phyloP scores from a whole-genome alignment of 1,284 basidiomycete species.

The Neolentinus lepideus region DNA sequence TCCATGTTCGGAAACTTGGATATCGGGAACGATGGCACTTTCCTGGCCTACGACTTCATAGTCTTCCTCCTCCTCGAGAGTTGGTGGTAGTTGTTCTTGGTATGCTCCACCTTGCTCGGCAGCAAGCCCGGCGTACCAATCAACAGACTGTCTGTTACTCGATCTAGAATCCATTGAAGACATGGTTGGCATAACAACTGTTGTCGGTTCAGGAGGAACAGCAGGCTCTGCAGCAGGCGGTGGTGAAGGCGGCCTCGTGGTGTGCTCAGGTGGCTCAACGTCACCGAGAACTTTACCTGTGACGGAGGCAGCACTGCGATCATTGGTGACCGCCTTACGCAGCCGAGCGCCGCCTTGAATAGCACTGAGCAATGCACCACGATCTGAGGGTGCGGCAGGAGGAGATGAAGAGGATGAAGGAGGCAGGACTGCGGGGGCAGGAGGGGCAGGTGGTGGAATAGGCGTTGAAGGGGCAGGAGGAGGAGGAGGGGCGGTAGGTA shows the following conservation, averaged over 20 bases:
- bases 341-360: slow-evolving; percentile 81
- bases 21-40: slow-evolving; percentile 37
- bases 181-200: slow-evolving; percentile 14
- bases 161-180: slow-evolving; percentile 20
- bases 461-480: slow-evolving; percentile 28
- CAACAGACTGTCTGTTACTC: slow-evolving; percentile 76
- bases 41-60: slow-evolving; percentile 13
- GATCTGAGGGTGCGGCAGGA: slow-evolving; percentile 38
- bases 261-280: slow-evolving; percentile 65
- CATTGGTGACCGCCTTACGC: slow-evolving; percentile 77
- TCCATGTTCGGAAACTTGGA: slow-evolving; percentile 41
- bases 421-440: slow-evolving; percentile 28
- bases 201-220: slow-evolving; percentile 4
- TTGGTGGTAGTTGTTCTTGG: slow-evolving; percentile 43
- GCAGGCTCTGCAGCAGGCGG: slow-evolving; percentile 19
- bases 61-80: slow-evolving; percentile 52
- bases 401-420: slow-evolving; percentile 26
- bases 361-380: slow-evolving; percentile 68
- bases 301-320: slow-evolving; percentile 66
- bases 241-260: slow-evolving; percentile 37
- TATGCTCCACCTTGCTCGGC: slow-evolving; percentile 47
- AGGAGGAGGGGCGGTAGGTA: slow-evolving; percentile 24
- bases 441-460: slow-evolving; percentile 24
- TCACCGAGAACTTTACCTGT: slow-evolving; percentile 80
- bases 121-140: slow-evolving; percentile 89